Conservation (phyloP, 106 monocot genomes). For the Alisma plantagoaquatica region DNA sequence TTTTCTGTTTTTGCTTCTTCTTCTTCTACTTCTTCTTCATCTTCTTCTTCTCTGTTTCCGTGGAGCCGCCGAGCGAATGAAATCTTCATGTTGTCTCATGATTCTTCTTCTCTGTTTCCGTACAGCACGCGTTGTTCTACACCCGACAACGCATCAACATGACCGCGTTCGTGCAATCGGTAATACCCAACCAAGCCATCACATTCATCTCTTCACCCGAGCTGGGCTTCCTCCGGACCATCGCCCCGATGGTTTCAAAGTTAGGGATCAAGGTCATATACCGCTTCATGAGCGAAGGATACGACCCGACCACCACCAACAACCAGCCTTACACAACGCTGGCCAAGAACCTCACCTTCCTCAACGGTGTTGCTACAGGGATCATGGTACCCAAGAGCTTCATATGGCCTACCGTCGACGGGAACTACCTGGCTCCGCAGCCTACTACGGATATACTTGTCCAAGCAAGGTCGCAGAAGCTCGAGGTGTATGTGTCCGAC, state of each 20-base stretch:
- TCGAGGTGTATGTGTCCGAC: slow-evolving; percentile 57
- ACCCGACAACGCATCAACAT: slow-evolving; percentile 69
- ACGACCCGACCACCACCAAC: neutral
- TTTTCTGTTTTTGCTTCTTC: too few relatives aligned
- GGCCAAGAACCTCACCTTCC: slow-evolving; percentile 29
- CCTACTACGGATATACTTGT: slow-evolving; percentile 45
- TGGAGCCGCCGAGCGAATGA: too few relatives aligned
- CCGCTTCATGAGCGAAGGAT: neutral
- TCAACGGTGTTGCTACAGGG: slow-evolving; percentile 73
- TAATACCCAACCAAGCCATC: slow-evolving; percentile 24
- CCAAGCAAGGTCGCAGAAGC: slow-evolving; percentile 62
- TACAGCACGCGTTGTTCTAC: slow-evolving; percentile 84
- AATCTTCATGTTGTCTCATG: too few relatives aligned
- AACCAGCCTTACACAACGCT: slow-evolving; percentile 21
- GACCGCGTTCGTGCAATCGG: slow-evolving; percentile 37
- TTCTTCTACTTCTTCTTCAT: too few relatives aligned
- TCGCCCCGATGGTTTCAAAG: neutral
- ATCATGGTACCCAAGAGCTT: slow-evolving; percentile 83
- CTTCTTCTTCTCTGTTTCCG: too few relatives aligned
- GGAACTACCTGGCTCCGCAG: slow-evolving; percentile 31
- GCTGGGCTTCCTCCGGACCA: slow-evolving; percentile 3
- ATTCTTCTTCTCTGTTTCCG: too few relatives aligned
- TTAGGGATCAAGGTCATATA: slow-evolving; percentile 3
- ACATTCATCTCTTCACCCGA: slow-evolving; percentile 60
- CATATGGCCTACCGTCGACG: slow-evolving; percentile 55